Evolutionary conservation across 2,329 filamentous ascomycete species (phyloP), one percentile per base, ranked within the genome.

Genomic region (Bipolaris sorokiniana): DNA sequence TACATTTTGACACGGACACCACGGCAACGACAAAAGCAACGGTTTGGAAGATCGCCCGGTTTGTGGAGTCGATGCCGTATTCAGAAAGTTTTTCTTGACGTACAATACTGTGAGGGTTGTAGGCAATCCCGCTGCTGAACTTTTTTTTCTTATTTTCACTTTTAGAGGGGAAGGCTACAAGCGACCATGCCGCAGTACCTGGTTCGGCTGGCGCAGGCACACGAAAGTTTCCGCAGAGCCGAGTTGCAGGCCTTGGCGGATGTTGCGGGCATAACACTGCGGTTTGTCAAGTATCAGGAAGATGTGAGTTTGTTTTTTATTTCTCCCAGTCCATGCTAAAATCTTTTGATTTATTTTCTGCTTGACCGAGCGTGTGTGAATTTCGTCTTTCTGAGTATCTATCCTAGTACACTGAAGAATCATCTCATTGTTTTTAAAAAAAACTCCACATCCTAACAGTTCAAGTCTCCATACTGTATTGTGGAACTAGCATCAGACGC

Each of bases 201-300:
- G 58, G 88, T 99, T 63, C 90, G 94, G 68, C 92, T 98, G 74
- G 90, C 89, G 42, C 95, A 98, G 77, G 83, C 85, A 56, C 93
- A 98, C 76, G 92, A 97, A 80, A 89, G 86, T n/a, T 99, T 99
- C 74, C 89, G 94, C 37, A 82, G 87, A 54, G 86, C 93, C 3
- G 95, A 99, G 77, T 84, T 97, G 13, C 81, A 94, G 70, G 88
- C 95, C 22, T 81, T 99, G 18, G 92, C 92, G 3, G 80, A 86
- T 9, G 74, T 94, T 5, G 84, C 88, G 54, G 82, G 82, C 9
- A 80, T 95, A 34, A 77, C 88, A 22, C 73, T 97, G 50, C 83
- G 90, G 64, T 83, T 97, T 58, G 67, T 94, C n/a, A 84, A 82
- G 7, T 97, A 98, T 75, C 84, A 84, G 59, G 79, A 88, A 60